Evolutionary conservation across 2,329 filamentous ascomycete species (phyloP).

Genomic region (Ascomycota sp.): DNA sequence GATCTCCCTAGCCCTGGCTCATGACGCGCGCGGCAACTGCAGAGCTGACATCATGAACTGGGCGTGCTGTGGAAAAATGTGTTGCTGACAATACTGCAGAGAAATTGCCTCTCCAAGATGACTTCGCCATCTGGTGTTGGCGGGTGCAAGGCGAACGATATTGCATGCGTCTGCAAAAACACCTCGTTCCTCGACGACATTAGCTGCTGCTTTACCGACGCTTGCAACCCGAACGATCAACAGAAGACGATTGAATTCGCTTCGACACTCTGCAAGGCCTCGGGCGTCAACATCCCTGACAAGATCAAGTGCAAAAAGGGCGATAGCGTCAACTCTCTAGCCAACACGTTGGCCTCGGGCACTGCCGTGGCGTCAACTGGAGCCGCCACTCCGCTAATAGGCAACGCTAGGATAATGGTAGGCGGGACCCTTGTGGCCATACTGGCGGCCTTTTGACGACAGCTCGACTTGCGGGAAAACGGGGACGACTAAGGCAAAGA

Average conservation of each 20-base stretch:
- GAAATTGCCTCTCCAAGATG: slow-evolving; percentile 13
- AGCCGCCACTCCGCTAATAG: slow-evolving; percentile 1
- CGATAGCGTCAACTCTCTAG: not conserved
- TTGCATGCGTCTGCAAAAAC: slow-evolving; percentile 21
- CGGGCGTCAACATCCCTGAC: slow-evolving; percentile 15
- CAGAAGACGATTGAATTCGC: slow-evolving; percentile 16
- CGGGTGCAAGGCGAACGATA: slow-evolving; percentile 17
- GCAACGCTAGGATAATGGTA: too few species aligned
- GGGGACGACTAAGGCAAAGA: too few species aligned
- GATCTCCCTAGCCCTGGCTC: too few species aligned
- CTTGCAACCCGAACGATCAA: slow-evolving; percentile 14
- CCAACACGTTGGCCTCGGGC: not conserved
- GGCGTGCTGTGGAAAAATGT: too few species aligned
- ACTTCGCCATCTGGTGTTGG: slow-evolving; percentile 14
- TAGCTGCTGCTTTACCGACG: slow-evolving; percentile 19
- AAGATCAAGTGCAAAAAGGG: slow-evolving; percentile 14
- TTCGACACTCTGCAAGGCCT: slow-evolving; percentile 16
- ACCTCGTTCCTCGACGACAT: slow-evolving; percentile 17
- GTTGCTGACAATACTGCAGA: slow-evolving; percentile 6
- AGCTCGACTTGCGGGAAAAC: too few species aligned
- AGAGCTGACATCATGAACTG: too few species aligned
- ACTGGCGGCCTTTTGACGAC: slow-evolving; percentile 9
- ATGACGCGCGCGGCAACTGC: too few species aligned
- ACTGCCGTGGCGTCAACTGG: slow-evolving; percentile 1
- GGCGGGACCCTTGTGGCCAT: too few species aligned